Evolutionary conservation across 495 filamentous ascomycete genomes (phyloP), one percentile per base, ranked within the genome.

Genomic region (Penicillium diatomitis): DNA sequence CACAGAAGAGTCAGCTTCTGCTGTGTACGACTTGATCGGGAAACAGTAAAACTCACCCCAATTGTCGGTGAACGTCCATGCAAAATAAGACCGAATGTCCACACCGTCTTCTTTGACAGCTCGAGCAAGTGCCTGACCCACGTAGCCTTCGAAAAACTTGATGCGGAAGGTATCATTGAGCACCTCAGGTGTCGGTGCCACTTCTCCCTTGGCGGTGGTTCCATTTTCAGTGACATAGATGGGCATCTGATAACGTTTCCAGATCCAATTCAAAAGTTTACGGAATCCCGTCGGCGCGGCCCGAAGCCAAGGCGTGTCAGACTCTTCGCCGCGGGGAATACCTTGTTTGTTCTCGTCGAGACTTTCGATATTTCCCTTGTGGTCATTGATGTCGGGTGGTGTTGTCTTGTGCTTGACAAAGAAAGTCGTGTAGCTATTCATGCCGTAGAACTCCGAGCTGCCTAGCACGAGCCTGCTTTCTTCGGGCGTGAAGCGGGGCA

Each of bases 171-270:
- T 56, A 46, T 76, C 73, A 42, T 74, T 59, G 8, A 74, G 56
- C 3, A 65, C 55, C 32, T 70, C 67, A 7, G 66, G 55, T 3
- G 59, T 63, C 5, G 66, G 64, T 0, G 60, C 63, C n/a, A 55
- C 55, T 51, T 76, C 73, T 32, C 69, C 71, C 48, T 74, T 72
- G 6, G 70, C 56, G 1, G 69, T 70, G 3, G 71, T 74, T 8
- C 73, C 73, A 33, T 75, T 76, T 55, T 76, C 73, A 0, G 73
- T 76, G n/a, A 76, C 62, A 47, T 69, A 76, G 35, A 76, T 74
- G 3, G 73, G 70, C 45, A 52, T 63, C 38, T 67, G 64, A 33
- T 76, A 75, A 4, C 70, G 57, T 12, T 60, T 54, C 33, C 54
- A 66, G 33, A 76, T 58, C 69, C 71, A 74, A 5, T 65, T 67